phyloP scores from a whole-genome alignment of 2,329 filamentous ascomycete genomes.

The Cercospora canescens region DNA sequence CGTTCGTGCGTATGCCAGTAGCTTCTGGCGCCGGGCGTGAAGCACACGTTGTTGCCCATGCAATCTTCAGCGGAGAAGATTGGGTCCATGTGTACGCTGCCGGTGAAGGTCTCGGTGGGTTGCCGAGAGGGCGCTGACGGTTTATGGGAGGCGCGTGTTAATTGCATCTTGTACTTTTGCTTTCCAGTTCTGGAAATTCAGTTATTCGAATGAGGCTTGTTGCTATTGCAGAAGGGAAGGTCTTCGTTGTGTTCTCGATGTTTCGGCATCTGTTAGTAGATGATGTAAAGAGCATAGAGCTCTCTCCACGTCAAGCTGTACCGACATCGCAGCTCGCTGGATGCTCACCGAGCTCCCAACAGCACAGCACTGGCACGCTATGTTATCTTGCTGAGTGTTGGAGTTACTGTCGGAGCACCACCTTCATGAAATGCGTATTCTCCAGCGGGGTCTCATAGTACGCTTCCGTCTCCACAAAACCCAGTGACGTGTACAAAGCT shows the following conservation, averaged over 20 bases:
- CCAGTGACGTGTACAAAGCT: conserved; percentile 50
- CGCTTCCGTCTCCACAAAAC: conserved; percentile 53
- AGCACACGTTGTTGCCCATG: conserved; percentile 43
- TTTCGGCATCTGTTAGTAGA: neutral
- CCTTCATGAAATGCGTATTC: conserved; percentile 53
- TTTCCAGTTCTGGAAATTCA: neutral
- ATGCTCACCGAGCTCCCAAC: neutral
- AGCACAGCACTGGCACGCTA: neutral
- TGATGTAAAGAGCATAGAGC: neutral
- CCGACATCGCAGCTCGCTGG: conserved; percentile 6
- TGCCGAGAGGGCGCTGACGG: conserved; percentile 28
- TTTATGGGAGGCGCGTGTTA: conserved; percentile 32
- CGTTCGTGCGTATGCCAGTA: conserved; percentile 49
- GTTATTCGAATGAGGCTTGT: neutral
- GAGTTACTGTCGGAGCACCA: conserved; percentile 6
- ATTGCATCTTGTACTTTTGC: conserved; percentile 27
- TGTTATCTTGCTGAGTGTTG: neutral
- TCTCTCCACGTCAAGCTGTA: conserved; percentile 6
- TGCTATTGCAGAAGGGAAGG: neutral
- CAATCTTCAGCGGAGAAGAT: conserved; percentile 36
- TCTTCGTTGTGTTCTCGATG: neutral
- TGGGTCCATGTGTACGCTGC: conserved; percentile 33
- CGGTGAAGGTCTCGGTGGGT: conserved; percentile 33
- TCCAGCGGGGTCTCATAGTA: conserved; percentile 60
- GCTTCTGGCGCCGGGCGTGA: conserved; percentile 46